Percentiles rank a stretch among this genome's conserved stretches.
phyloP scores from a whole-genome alignment of 2,329 filamentous ascomycete species.

The Sordariomycetes sp. region DNA sequence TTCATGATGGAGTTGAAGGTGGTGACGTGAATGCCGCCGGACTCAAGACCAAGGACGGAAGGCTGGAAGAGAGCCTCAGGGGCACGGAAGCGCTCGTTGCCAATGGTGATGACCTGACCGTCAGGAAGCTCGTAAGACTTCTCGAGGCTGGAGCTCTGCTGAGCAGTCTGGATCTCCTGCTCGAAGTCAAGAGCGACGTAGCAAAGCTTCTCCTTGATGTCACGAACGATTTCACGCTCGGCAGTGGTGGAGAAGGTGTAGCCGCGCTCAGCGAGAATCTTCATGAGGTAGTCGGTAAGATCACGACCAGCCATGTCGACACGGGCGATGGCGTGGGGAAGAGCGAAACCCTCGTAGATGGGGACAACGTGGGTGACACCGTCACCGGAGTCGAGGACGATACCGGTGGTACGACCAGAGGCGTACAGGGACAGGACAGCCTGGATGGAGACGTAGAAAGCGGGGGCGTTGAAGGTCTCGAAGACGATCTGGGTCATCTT shows the following conservation, averaged over 20 bases:
- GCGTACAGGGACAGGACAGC: slow-evolving; percentile 98
- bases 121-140: slow-evolving; percentile 99
- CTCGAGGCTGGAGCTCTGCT: slow-evolving; percentile 97
- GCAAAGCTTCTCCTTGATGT: slow-evolving; percentile 99
- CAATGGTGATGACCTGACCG: slow-evolving; percentile 99
- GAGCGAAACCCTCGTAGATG: slow-evolving; percentile 99
- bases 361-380: slow-evolving; percentile 99
- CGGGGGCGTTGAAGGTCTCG: slow-evolving; percentile 99
- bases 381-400: slow-evolving; percentile 99
- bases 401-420: slow-evolving; percentile 99
- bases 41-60: slow-evolving; percentile 95
- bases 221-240: slow-evolving; percentile 99
- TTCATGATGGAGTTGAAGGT: slow-evolving; percentile 99
- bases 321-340: slow-evolving; percentile 99
- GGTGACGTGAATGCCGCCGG: slow-evolving; percentile 97
- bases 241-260: slow-evolving; percentile 99
- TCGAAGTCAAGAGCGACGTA: slow-evolving; percentile 99
- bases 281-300: slow-evolving; percentile 99
- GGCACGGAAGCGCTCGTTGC: slow-evolving; percentile 99
- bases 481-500: slow-evolving; percentile 99
- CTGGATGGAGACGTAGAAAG: slow-evolving; percentile 99
- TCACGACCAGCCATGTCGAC: slow-evolving; percentile 99
- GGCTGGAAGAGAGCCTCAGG: slow-evolving; percentile 99
- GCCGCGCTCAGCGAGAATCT: slow-evolving; percentile 98
- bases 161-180: slow-evolving; percentile 99